phyloP scores from a whole-genome alignment of 352 stramenopile species.

The Plasmopara muralis region DNA sequence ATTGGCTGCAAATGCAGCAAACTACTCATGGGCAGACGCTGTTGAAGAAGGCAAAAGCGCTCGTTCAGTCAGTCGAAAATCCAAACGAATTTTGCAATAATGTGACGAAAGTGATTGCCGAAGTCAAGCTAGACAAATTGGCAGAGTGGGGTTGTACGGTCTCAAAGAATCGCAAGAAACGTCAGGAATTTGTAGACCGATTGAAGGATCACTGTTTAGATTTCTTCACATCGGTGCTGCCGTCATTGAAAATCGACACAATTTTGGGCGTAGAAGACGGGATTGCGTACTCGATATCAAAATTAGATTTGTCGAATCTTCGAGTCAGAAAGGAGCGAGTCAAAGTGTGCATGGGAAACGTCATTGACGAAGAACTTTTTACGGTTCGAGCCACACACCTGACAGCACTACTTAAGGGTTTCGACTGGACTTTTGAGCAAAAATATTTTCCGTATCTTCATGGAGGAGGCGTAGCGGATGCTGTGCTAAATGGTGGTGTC shows the following conservation, averaged over 20 bases:
- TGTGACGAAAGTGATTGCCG: too few relatives aligned
- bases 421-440: conserved; percentile 83
- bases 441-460: conserved; percentile 86
- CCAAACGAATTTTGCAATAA: too few relatives aligned
- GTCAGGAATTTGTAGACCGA: conserved; percentile 69
- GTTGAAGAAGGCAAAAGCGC: conserved; percentile 57
- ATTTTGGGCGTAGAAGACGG: conserved; percentile 73
- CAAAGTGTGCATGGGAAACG: too few relatives aligned
- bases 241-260: conserved; percentile 76
- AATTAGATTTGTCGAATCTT: conserved; percentile 78
- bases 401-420: conserved; percentile 70
- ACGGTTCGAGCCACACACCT: conserved; percentile 71
- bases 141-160: conserved; percentile 32
- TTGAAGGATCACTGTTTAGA: conserved; percentile 82
- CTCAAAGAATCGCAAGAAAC: conserved; percentile 52
- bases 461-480: conserved; percentile 64
- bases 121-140: too few relatives aligned
- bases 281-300: conserved; percentile 70
- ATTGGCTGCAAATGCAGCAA: conserved; percentile 63
- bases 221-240: conserved; percentile 82
- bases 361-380: conserved; percentile 31
- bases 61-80: conserved; percentile 34
- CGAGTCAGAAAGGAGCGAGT: conserved; percentile 81
- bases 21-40: conserved; percentile 58
- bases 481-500: conserved; percentile 55